phyloP scores from a whole-genome alignment of 805 yeast genomes.

The Dipodascus albidus region DNA sequence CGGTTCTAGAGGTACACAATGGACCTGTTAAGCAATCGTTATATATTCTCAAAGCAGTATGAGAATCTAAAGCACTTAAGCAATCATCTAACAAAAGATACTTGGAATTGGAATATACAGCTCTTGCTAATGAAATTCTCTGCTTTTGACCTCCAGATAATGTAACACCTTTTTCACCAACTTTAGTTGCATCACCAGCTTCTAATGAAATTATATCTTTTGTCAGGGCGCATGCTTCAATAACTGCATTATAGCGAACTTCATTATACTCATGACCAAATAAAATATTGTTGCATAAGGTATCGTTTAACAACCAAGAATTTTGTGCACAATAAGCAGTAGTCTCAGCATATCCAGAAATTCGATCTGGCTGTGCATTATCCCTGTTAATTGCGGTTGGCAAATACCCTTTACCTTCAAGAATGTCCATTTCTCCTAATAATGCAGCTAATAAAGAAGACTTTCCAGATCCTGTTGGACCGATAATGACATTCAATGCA shows the following conservation, averaged over 20 bases:
- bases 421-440: conserved; percentile 83
- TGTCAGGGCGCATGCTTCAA: conserved; percentile 78
- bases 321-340: conserved; percentile 95
- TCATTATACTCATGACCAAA: conserved; percentile 67
- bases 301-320: conserved; percentile 91
- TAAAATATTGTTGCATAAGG: conserved; percentile 70
- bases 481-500: conserved; percentile 77
- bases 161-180: conserved; percentile 95
- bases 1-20: conserved; percentile 74
- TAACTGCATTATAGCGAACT: conserved; percentile 64
- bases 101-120: conserved; percentile 75
- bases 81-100: conserved; percentile 86
- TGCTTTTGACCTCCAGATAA: conserved; percentile 97
- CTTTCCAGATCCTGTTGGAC: conserved; percentile 94
- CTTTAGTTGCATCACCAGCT: conserved; percentile 86
- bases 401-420: conserved; percentile 58
- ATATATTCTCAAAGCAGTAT: conserved; percentile 88
- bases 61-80: conserved; percentile 93
- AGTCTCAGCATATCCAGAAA: conserved; percentile 76
- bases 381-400: conserved; percentile 71
- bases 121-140: conserved; percentile 90
- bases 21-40: conserved; percentile 86
- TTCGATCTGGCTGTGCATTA: conserved; percentile 53
- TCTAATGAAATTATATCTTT: conserved; percentile 81
- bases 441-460: conserved; percentile 82